Evolutionary conservation across 345 rosid genomes (phyloP).

Genomic region (Cardiospermum halicacabum): DNA sequence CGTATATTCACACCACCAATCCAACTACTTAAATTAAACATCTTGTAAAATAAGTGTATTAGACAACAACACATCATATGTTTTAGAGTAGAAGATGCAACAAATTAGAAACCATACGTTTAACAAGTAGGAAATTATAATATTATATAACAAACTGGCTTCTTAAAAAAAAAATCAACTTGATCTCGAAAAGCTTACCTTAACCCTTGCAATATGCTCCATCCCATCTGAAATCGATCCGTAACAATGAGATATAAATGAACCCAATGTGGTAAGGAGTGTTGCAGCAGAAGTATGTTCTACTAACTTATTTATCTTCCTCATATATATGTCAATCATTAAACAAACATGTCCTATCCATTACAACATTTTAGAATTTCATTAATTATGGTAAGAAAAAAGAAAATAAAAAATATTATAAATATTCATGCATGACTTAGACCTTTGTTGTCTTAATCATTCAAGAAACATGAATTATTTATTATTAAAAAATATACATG

Average conservation of each 20-base stretch:
- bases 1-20: too few relatives aligned
- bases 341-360: not conserved
- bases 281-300: slow-evolving; percentile 71
- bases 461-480: too few relatives aligned
- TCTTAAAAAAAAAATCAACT: not conserved
- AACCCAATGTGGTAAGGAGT: slow-evolving; percentile 93
- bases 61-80: not conserved
- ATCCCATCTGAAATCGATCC: slow-evolving; percentile 80
- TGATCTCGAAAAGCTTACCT: slow-evolving; percentile 43
- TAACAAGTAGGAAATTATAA: not conserved
- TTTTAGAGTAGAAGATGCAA: not conserved
- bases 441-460: too few relatives aligned
- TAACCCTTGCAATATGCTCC: slow-evolving; percentile 97
- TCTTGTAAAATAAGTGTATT: not conserved
- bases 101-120: not conserved
- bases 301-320: slow-evolving; percentile 77
- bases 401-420: not conserved
- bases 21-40: not conserved
- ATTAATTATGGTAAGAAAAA: not conserved
- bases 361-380: not conserved
- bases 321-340: slow-evolving; percentile 53
- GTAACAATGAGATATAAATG: slow-evolving; percentile 75
- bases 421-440: not conserved
- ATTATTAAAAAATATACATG: not conserved
- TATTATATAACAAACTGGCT: not conserved